These are phyloP conservation scores for Populus tomentosa DNA, from an alignment of 441 rosid genomes.

Conservation along the genomic window DNA sequence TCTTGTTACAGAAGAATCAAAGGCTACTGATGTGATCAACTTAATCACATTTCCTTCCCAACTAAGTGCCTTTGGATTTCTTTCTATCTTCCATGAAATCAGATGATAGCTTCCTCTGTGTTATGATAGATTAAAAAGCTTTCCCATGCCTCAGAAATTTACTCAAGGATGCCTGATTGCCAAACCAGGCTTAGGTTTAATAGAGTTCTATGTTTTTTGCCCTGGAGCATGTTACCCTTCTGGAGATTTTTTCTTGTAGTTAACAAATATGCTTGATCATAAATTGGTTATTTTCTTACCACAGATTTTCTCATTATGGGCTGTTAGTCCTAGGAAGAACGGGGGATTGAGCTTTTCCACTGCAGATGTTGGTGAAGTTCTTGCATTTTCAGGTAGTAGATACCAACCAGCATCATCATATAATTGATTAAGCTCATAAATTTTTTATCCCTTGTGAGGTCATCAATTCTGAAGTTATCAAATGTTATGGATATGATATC, in stretches of 20 bases:
- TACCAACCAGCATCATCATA: background rate
- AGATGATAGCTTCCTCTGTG: background rate
- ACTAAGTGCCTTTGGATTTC: background rate
- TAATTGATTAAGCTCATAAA: background rate
- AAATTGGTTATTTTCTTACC: background rate
- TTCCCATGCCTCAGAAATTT: background rate
- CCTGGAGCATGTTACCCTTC: background rate
- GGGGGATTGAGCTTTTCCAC: slow-evolving; percentile 51
- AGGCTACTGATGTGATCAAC: background rate
- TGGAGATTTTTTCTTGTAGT: background rate
- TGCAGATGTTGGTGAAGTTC: slow-evolving; percentile 49
- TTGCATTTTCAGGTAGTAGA: slow-evolving; percentile 46
- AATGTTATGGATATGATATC: background rate
- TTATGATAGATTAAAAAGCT: background rate
- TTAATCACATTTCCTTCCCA: background rate
- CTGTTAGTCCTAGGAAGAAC: slow-evolving; percentile 40
- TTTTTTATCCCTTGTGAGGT: background rate
- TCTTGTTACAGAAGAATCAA: background rate
- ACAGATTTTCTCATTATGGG: slow-evolving; percentile 54
- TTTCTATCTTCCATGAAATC: background rate
- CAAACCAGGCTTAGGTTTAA: background rate
- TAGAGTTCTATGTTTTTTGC: background rate
- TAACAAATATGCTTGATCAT: background rate
- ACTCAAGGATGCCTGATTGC: background rate
- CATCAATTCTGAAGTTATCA: background rate